Evolutionary conservation across 2,329 filamentous ascomycete genomes (phyloP), one percentile per base, ranked within the genome.

Genomic region (Scedosporium boydii): DNA sequence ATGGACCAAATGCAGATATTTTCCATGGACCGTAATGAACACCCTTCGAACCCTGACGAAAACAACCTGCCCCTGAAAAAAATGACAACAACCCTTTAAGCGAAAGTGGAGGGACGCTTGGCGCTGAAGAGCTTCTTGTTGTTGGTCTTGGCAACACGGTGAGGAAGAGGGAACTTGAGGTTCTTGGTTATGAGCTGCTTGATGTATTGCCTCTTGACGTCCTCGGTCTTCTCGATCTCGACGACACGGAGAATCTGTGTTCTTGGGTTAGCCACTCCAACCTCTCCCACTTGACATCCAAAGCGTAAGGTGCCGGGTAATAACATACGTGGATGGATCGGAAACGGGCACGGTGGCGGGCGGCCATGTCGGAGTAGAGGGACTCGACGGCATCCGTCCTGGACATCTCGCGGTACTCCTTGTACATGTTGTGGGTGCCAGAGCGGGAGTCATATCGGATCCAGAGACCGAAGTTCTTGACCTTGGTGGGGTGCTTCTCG

Each of bases 401-500:
- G 78, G 90, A 93, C 87, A 98, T 90, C 87, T 98, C 95, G 78
- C 95, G 91, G 90, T 97, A 98, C 89, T 99, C 95, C 89, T 98
- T 98, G 91, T 99, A 99, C 95, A 99, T 99, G 90, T 99, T 99
- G 92, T 99, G 95, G 75, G 95, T 99, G 74, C 95, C 95, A 74
- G 95, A 98, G 81, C 95, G 93, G 67, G 96, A 99, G 84, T 99
- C 93, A 85, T 99, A 99, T 78, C 96, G 93, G 83, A 99, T 89
- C 96, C 96, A 99, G 87, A 99, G 88, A 80, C 95, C 95, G 79
- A 99, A 98, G 90, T 97, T 99, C 92, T 99, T 99, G 87, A 99
- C 93, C 87, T 96, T 97, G 77, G 93, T 85, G 75, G 95, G 95
- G 81, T 91, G 92, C 89, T 98, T 98, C 92, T 99, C 95, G 82